Base-by-base conservation (phyloP, 1,284 basidiomycete species). In the Leccinum subspadiceum region DNA sequence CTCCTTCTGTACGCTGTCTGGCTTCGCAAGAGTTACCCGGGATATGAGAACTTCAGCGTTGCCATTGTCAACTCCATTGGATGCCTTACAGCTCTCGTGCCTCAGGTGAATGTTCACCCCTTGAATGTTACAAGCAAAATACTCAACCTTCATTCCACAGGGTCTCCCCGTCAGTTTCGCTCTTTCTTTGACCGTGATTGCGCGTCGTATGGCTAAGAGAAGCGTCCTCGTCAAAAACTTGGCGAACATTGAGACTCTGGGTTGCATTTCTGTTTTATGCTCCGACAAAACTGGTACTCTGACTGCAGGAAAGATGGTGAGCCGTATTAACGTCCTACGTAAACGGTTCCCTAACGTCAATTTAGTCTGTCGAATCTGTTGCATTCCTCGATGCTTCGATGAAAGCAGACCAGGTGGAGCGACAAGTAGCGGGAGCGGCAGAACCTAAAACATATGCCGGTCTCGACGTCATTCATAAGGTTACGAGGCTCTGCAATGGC, bases 201-300 rank as follows among this genome's bases (percentile, higher is more conserved):
- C 82, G 29, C 77, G 78, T 35, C 76, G 77, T 15, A 78, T 84
- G 68, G 75, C 76, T 15, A 79, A 80, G 63, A 77, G 80, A 52
- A 79, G 83, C 59, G 79, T 86, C 3, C 75, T 87, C 17, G 82
- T 82, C 64, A 87, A 86, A 65, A 79, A 80, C 56, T 74, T 87
- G 54, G 79, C 83, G 57, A 85, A 83, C 1, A 82, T 85, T 62
- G 85, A 78, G 69, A 84, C 84, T 1, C 78, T 87, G 26, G 85
- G 85, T 0, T 77, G 78, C 49, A 82, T 86, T 68, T 79, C 80
- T n/a, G 79, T 85, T 48, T 67, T 84, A 20, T 83, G 81, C 68
- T 81, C 81, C 3, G 84, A 85, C 73, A 85, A 85, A 53, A 71
- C 70, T 2, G 79, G 86, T 15, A 88, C 73, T 10, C 73, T 77